A percentile compares a stretch with the other conserved stretches of the same genome.
Conservation (phyloP, 306 rosid genomes). For the Vigna trinervia region DNA sequence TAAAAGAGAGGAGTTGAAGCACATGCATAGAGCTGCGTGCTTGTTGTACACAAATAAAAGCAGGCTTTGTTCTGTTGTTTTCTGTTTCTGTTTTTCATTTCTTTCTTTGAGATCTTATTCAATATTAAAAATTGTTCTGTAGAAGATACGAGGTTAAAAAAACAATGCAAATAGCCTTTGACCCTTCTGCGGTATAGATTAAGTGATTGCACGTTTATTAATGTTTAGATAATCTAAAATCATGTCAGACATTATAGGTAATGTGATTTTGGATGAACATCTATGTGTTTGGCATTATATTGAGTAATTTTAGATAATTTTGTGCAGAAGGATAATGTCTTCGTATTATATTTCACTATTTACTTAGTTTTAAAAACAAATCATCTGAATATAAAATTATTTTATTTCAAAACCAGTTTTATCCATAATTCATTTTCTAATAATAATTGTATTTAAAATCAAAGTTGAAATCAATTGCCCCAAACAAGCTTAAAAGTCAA, state of each 20-base stretch:
- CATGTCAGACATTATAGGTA: too few relatives aligned
- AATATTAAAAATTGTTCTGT: not conserved
- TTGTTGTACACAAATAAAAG: constrained; percentile 33
- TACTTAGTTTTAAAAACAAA: too few relatives aligned
- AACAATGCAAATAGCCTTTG: not conserved
- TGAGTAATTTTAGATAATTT: too few relatives aligned
- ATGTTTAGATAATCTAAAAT: not conserved
- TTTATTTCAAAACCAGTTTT: too few relatives aligned
- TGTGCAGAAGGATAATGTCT: too few relatives aligned
- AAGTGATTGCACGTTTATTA: not conserved
- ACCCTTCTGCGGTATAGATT: not conserved
- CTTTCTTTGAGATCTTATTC: not conserved
- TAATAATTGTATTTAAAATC: too few relatives aligned
- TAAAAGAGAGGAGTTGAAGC: constrained; percentile 37
- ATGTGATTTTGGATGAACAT: not conserved
- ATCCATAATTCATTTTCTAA: too few relatives aligned
- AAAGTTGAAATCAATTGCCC: too few relatives aligned
- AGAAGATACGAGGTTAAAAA: not conserved
- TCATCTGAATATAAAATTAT: too few relatives aligned
- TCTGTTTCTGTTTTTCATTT: not conserved
- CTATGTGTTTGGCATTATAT: not conserved
- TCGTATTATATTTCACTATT: too few relatives aligned
- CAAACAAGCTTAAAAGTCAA: too few relatives aligned
- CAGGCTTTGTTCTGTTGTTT: not conserved
- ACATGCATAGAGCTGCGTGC: constrained; percentile 17